These are phyloP conservation scores for Chlamydomonas reinhardtii DNA, from an alignment of 163 green algal species.

Conservation along the genomic window DNA sequence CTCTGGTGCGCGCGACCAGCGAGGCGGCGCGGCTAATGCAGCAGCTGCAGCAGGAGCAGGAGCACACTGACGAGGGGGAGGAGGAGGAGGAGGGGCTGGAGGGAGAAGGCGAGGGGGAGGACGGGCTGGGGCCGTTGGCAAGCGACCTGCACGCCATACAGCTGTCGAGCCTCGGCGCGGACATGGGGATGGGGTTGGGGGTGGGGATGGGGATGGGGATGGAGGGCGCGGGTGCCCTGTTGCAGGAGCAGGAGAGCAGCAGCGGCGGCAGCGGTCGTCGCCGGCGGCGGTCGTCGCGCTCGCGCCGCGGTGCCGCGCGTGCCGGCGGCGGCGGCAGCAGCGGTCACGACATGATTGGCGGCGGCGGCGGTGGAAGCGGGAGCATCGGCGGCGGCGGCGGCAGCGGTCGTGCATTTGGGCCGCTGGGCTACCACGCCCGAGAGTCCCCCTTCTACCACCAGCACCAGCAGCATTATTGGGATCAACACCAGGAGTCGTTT, in stretches of 20 bases:
- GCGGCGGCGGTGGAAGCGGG: not conserved
- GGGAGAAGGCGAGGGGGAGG: not conserved
- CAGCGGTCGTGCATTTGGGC: not conserved
- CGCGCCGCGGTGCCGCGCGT: not conserved
- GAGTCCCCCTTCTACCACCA: not conserved
- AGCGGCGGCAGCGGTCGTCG: not conserved
- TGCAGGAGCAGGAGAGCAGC: not conserved
- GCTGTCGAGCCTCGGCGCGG: too few relatives aligned
- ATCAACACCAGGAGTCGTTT: too few relatives aligned
- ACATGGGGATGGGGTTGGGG: not conserved
- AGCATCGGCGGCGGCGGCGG: not conserved
- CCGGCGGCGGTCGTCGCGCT: not conserved
- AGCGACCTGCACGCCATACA: too few relatives aligned
- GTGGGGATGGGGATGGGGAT: not conserved
- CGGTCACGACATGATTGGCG: not conserved
- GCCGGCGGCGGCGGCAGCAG: too few relatives aligned
- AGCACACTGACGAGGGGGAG: not conserved
- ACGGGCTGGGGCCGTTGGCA: too few relatives aligned
- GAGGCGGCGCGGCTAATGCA: constrained; percentile 2
- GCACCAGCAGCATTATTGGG: too few relatives aligned
- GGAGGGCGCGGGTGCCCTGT: not conserved
- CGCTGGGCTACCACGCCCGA: not conserved
- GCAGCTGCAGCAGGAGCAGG: not conserved
- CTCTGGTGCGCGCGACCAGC: constrained; percentile 35
- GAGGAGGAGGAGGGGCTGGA: not conserved